Base-by-base conservation (phyloP, 169 alveolate genomes). In the Eimeria necatrix region DNA sequence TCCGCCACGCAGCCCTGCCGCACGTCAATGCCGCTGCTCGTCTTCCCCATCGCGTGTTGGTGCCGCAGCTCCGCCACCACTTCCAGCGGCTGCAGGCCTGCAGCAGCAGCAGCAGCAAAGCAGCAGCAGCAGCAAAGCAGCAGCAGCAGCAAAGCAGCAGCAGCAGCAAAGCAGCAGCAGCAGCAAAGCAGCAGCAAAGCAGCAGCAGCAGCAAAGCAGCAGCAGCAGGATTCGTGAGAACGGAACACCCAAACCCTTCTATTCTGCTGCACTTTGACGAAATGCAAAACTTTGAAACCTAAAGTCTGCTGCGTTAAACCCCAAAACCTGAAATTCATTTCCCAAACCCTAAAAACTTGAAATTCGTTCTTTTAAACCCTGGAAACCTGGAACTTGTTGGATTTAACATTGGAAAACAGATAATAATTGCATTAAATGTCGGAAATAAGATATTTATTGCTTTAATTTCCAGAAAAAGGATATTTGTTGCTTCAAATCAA, bases 41-140 rank as follows among this genome's bases (percentile, higher is more conserved):
- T 97, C 24, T 98, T 98, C 48, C 99, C 99, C 70, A 97, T 97
- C 48, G 97, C 95, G 64, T 95, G 96, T 53, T 51, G 24, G 32
- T 97, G 97, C 93, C 99, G 97, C 91, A 99, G 96, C 86, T 99
- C 99, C 53, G 99, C 99, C 78, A 99, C 99, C 73, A 99, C 97
- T 92, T 98, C 98, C 93, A 99, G 98, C 64, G 99, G 99, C 95
- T 98, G 98, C 90, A 99, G 97, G 12, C 99, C 99, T 86, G 68
- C 80, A 16, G 8, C 16, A 41, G 7, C 85, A 74, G 41, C n/a
- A 52, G 16, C 49, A 74, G 60, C 56, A n/a, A n/a, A 16, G 8
- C 16, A 41, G 7, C 85, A 74, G 41, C n/a, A 52, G 16, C 49
- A 74, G 60, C 56, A n/a, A n/a, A 16, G 8, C 16, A 41, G 7